A percentile compares a stretch with the other conserved stretches of the same genome.
phyloP scores from a whole-genome alignment of 768 basidiomycete genomes.

The Rhizopogon roseolus region DNA sequence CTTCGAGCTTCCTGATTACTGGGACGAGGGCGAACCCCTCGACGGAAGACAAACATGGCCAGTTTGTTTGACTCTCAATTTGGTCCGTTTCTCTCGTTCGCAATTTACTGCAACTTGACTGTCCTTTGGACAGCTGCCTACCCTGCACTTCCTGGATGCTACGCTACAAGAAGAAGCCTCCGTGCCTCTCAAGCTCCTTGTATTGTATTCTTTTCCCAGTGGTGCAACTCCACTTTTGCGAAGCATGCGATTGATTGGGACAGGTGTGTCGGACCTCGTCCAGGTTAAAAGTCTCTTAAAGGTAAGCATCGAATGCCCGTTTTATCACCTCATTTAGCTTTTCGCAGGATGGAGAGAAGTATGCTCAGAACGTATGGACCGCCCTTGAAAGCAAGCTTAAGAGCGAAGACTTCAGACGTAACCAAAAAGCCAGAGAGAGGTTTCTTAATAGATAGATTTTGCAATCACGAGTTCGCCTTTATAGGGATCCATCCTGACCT shows the following conservation, averaged over 20 bases:
- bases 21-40: conserved; percentile 77
- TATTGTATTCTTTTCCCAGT: conserved; percentile 57
- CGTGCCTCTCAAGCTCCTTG: conserved; percentile 52
- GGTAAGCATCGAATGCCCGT: conserved; percentile 31
- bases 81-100: conserved; percentile 39
- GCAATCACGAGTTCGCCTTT: background rate
- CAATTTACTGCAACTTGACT: background rate
- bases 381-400: conserved; percentile 61
- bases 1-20: conserved; percentile 84
- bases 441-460: conserved; percentile 29
- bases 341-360: conserved; percentile 59
- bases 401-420: conserved; percentile 58
- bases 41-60: conserved; percentile 67
- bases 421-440: conserved; percentile 52
- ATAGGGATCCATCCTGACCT: too few species aligned
- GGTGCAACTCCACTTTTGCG: conserved; percentile 42
- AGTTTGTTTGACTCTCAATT: conserved; percentile 70
- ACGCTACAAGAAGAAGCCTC: conserved; percentile 68
- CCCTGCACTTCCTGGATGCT: conserved; percentile 71
- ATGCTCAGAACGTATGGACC: conserved; percentile 51
- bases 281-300: conserved; percentile 49
- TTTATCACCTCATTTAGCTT: conserved; percentile 40
- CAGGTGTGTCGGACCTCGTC: conserved; percentile 47
- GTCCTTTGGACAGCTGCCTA: conserved; percentile 41
- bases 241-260: conserved; percentile 59